Evolutionary conservation across 768 basidiomycete species (phyloP).

Genomic region (Suillus cothurnatus): DNA sequence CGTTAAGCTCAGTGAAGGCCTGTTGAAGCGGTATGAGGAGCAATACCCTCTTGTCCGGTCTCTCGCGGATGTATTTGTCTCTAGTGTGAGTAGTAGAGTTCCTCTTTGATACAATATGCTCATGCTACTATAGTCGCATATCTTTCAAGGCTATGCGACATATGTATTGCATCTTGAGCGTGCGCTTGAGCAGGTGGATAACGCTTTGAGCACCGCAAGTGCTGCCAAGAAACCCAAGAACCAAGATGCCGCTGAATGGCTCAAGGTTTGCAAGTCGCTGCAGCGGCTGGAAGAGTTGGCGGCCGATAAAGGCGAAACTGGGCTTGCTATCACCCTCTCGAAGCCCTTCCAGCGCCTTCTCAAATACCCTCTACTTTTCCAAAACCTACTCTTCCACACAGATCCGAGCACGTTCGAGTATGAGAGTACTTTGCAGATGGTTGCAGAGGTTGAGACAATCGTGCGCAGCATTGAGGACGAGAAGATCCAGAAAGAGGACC

Average conservation of each 20-base stretch:
- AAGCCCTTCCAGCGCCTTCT: slow-evolving; percentile 97
- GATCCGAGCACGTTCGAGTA: slow-evolving; percentile 98
- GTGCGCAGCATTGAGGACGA: slow-evolving; percentile 98
- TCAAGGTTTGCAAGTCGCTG: slow-evolving; percentile 72
- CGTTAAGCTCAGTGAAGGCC: slow-evolving; percentile 76
- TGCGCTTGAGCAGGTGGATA: slow-evolving; percentile 86
- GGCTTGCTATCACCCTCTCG: slow-evolving; percentile 90
- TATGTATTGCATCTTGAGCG: slow-evolving; percentile 95
- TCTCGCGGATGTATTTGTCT: slow-evolving; percentile 94
- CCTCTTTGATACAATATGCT: slow-evolving; percentile 9
- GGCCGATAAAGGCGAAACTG: slow-evolving; percentile 87
- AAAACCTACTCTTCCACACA: slow-evolving; percentile 95
- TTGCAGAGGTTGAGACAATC: slow-evolving; percentile 94
- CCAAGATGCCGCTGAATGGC: slow-evolving; percentile 77
- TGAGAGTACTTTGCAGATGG: slow-evolving; percentile 94
- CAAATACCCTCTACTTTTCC: slow-evolving; percentile 97
- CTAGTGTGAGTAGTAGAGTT: slow-evolving; percentile 63
- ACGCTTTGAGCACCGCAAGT: slow-evolving; percentile 62
- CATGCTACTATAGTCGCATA: slow-evolving; percentile 67
- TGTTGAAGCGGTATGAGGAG: slow-evolving; percentile 91
- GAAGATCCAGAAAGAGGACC: slow-evolving; percentile 95
- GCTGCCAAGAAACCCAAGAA: slow-evolving; percentile 79
- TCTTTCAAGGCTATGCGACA: slow-evolving; percentile 90
- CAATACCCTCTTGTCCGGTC: slow-evolving; percentile 93
- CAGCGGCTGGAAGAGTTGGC: slow-evolving; percentile 81